Conservation (phyloP, 441 rosid species). For the Gossypium davidsonii region DNA sequence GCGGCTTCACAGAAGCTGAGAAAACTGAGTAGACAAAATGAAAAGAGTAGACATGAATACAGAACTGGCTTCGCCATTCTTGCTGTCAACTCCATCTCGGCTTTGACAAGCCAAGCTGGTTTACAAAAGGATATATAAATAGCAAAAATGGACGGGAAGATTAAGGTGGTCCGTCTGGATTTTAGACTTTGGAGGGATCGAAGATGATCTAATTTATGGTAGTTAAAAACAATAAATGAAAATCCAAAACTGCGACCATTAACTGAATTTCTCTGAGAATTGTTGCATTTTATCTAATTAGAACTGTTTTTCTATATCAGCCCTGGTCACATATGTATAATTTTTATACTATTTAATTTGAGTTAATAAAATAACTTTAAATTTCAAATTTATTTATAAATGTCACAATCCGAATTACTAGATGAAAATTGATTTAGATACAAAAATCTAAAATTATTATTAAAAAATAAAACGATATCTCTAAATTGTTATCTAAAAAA, state of each 20-base stretch:
- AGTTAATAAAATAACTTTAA: no score
- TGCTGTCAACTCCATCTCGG: background rate
- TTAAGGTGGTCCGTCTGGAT: background rate
- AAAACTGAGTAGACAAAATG: background rate
- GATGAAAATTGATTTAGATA: no score
- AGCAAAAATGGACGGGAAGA: background rate
- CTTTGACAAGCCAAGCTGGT: background rate
- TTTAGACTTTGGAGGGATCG: background rate
- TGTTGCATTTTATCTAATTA: background rate
- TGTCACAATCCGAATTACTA: no score
- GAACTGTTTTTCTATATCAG: background rate
- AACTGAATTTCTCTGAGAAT: background rate
- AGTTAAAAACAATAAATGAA: background rate
- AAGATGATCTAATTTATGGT: background rate
- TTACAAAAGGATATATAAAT: background rate
- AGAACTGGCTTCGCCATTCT: background rate
- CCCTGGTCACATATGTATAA: no score
- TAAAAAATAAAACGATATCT: no score
- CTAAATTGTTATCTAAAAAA: no score
- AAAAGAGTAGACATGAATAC: background rate
- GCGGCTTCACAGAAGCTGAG: background rate
- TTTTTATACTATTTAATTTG: no score
- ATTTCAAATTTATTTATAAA: no score
- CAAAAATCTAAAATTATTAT: no score
- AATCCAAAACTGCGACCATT: background rate